These are phyloP conservation scores for Leucosporidium creatinivorum DNA, from an alignment of 768 basidiomycete genomes.

Conservation along the genomic window DNA sequence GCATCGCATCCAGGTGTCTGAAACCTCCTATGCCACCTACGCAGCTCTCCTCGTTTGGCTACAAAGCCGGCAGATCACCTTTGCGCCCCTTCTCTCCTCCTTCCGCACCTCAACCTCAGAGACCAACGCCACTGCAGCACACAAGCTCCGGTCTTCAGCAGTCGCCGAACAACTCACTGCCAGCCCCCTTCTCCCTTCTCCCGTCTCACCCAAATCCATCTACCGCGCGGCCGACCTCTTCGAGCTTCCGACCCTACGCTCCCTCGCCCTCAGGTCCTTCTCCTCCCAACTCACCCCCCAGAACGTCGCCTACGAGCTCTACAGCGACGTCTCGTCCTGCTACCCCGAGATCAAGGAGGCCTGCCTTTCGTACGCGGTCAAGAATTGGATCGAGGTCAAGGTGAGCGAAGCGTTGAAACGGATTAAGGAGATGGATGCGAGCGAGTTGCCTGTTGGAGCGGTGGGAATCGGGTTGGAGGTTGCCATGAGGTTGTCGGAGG, in stretches of 20 bases:
- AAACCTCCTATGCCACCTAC: conserved; percentile 9
- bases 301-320: conserved; percentile 15
- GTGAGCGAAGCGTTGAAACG: neutral
- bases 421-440: neutral
- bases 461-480: neutral
- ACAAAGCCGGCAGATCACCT: neutral
- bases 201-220: conserved; percentile 20
- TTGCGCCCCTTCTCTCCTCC: conserved; percentile 4
- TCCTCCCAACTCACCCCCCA: neutral
- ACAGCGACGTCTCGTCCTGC: neutral
- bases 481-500: neutral
- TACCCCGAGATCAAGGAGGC: neutral
- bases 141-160: neutral
- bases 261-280: conserved; percentile 9
- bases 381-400: conserved; percentile 2
- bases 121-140: neutral
- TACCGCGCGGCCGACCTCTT: conserved; percentile 19
- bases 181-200: too few species aligned
- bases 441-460: neutral
- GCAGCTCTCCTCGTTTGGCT: conserved; percentile 5
- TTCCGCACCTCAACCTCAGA: neutral
- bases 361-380: neutral
- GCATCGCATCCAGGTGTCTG: neutral
- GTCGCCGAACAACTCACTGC: neutral
- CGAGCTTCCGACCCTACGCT: neutral